A percentile compares a stretch with the other conserved stretches of the same genome.
Evolutionary conservation across 192 early-diverging fungal genomes (phyloP).

Genomic region (Umbelopsis sp.): DNA sequence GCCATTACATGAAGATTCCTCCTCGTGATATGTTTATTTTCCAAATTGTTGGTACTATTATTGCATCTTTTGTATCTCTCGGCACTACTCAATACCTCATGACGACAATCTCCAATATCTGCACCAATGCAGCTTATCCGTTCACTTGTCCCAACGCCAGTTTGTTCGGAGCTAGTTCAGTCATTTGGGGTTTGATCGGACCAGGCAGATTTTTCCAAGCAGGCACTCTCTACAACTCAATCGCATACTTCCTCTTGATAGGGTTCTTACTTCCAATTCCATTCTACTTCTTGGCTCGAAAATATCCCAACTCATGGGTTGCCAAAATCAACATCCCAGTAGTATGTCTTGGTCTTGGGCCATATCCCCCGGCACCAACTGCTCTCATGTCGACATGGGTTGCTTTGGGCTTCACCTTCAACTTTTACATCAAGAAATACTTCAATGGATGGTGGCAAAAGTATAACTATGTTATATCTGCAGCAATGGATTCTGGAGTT

Average conservation of each 20-base stretch:
- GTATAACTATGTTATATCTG: constrained; percentile 58
- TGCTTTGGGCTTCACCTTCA: constrained; percentile 64
- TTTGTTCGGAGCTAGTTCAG: constrained; percentile 68
- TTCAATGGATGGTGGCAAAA: constrained; percentile 62
- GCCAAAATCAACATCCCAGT: constrained; percentile 71
- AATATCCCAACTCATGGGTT: constrained; percentile 71
- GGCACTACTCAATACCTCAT: constrained; percentile 70
- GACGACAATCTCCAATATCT: constrained; percentile 56
- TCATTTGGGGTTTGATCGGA: constrained; percentile 82
- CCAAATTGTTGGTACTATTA: constrained; percentile 74
- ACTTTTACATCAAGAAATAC: constrained; percentile 68
- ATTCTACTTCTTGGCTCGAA: constrained; percentile 60
- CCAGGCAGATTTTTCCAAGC: constrained; percentile 69
- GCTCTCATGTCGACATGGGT: constrained; percentile 48
- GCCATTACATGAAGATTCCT: constrained; percentile 83
- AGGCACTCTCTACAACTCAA: constrained; percentile 41
- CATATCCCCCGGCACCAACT: constrained; percentile 62
- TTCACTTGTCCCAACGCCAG: constrained; percentile 63
- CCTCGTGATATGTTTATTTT: constrained; percentile 79
- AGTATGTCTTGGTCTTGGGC: constrained; percentile 60
- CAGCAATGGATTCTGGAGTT: constrained; percentile 52
- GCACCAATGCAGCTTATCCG: constrained; percentile 60
- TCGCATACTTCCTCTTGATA: constrained; percentile 59
- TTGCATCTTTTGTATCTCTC: constrained; percentile 69
- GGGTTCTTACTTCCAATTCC: constrained; percentile 74